A percentile compares a stretch with the other conserved stretches of the same genome.
Evolutionary conservation across 2,329 filamentous ascomycete species (phyloP).

Genomic region (Apiospora sp.): DNA sequence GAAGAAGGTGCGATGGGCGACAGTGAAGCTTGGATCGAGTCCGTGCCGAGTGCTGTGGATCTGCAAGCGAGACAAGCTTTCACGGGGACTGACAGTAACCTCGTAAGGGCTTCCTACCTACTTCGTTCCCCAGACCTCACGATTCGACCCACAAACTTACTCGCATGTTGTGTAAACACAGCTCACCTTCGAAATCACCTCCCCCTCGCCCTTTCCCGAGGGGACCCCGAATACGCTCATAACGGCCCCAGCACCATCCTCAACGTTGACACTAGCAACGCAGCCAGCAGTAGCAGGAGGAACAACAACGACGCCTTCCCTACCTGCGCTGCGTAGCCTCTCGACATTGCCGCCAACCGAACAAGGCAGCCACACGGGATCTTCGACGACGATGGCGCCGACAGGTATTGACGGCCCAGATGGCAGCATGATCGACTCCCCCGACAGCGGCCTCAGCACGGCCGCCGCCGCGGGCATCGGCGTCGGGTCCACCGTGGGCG

Average conservation of each 20-base stretch:
- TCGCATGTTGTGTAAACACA: background rate
- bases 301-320: background rate
- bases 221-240: background rate
- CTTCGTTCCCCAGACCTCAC: too few relatives aligned
- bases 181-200: conserved; percentile 12
- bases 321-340: background rate
- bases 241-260: background rate
- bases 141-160: too few relatives aligned
- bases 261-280: background rate
- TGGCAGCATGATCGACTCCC: background rate
- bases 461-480: conserved; percentile 27
- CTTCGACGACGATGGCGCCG: too few relatives aligned
- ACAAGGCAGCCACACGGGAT: background rate
- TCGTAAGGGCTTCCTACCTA: background rate
- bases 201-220: background rate
- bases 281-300: background rate
- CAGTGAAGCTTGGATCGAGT: background rate
- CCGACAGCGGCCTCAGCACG: conserved; percentile 23
- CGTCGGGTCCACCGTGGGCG: conserved; percentile 25
- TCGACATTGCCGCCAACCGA: background rate
- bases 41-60: too few relatives aligned
- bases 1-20: background rate
- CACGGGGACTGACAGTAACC: background rate
- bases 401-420: background rate
- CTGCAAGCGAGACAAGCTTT: background rate